These are phyloP conservation scores for Colletotrichum viniferum DNA, from an alignment of 2,329 filamentous ascomycete species.

Conservation along the genomic window DNA sequence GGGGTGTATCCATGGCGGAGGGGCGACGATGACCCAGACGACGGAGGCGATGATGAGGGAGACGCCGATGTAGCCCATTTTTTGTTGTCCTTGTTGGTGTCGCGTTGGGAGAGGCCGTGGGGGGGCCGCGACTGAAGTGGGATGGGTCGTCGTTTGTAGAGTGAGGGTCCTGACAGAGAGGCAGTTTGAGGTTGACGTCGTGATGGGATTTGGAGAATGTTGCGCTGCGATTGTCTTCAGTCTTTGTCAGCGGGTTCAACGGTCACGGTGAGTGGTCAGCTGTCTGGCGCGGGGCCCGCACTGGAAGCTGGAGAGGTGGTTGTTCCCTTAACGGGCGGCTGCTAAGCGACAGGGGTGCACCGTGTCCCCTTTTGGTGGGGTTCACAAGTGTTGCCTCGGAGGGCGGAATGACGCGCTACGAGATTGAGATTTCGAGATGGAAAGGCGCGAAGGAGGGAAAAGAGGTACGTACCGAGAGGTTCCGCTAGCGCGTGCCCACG, in stretches of 20 bases:
- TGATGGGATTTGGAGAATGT: not conserved
- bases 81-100: not conserved
- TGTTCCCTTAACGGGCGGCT: not conserved
- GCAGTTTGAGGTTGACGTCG: not conserved
- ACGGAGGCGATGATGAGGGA: slow-evolving; percentile 67
- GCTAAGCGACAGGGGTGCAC: not conserved
- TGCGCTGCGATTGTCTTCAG: not conserved
- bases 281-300: not conserved
- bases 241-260: not conserved
- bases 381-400: not conserved
- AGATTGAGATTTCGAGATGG: not conserved
- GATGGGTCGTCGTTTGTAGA: not conserved
- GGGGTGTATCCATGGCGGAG: slow-evolving; percentile 53
- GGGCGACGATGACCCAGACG: slow-evolving; percentile 60
- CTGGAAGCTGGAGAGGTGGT: not conserved
- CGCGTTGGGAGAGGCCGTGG: not conserved
- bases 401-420: slow-evolving; percentile 13
- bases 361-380: slow-evolving; percentile 13
- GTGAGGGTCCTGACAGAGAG: not conserved
- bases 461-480: not conserved
- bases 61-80: slow-evolving; percentile 61
- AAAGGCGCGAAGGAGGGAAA: not conserved
- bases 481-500: not conserved
- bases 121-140: not conserved
- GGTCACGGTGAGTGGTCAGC: not conserved